Evolutionary conservation across 768 basidiomycete species (phyloP).

Genomic region (Leucogyrophana mollusca): DNA sequence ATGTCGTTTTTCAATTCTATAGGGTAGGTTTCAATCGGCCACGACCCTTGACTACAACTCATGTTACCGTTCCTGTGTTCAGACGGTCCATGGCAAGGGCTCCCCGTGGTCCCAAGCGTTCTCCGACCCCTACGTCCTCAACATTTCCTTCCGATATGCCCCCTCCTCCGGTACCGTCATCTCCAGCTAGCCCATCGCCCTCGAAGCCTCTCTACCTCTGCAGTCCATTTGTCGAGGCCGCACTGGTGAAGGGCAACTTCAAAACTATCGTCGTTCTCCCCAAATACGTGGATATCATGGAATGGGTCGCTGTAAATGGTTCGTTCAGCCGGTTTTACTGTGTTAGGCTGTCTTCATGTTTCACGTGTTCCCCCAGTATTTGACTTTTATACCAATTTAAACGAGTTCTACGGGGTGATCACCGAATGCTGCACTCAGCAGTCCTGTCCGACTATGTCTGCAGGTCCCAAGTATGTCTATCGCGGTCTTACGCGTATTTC

Average conservation of each 20-base stretch:
- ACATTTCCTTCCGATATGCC: slow-evolving; percentile 49
- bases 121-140: slow-evolving; percentile 72
- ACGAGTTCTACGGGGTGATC: slow-evolving; percentile 94
- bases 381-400: slow-evolving; percentile 96
- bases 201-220: slow-evolving; percentile 83
- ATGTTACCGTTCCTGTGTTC: slow-evolving; percentile 8
- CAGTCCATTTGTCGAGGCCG: slow-evolving; percentile 92
- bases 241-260: slow-evolving; percentile 96
- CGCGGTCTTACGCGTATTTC: neutral
- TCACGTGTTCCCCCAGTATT: slow-evolving; percentile 56
- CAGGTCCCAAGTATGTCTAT: slow-evolving; percentile 70
- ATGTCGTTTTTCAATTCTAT: slow-evolving; percentile 89
- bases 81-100: slow-evolving; percentile 78
- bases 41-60: neutral
- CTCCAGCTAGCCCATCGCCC: slow-evolving; percentile 26
- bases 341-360: neutral
- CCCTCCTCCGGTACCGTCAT: slow-evolving; percentile 39
- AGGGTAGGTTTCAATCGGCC: slow-evolving; percentile 47
- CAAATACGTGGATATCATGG: slow-evolving; percentile 93
- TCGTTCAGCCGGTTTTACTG: slow-evolving; percentile 28
- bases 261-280: slow-evolving; percentile 97
- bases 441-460: slow-evolving; percentile 90
- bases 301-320: slow-evolving; percentile 97
- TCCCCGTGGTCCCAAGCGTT: slow-evolving; percentile 68
- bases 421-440: slow-evolving; percentile 91